Evolutionary conservation across 192 early-diverging fungal genomes (phyloP).

Genomic region (Chytriomyces sp.): DNA sequence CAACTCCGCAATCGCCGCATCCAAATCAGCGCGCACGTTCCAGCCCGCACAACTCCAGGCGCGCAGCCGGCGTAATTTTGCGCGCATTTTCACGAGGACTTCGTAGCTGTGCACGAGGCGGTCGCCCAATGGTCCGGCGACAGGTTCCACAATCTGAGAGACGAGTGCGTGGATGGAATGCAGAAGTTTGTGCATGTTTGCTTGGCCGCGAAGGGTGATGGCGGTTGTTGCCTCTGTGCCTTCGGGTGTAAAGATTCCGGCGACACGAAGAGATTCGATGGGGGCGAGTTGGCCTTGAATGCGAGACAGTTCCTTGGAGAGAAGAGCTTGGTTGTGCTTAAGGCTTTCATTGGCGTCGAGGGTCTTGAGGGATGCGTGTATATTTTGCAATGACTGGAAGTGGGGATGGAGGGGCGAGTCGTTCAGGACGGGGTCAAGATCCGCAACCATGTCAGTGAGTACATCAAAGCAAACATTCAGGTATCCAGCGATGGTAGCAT

Average conservation of each 20-base stretch:
- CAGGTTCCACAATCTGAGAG: constrained; percentile 24
- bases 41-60: constrained; percentile 12
- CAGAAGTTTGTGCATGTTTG: constrained; percentile 18
- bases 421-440: constrained; percentile 8
- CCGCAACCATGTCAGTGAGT: constrained; percentile 12
- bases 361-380: no score
- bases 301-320: not conserved
- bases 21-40: constrained; percentile 5
- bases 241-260: not conserved
- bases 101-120: constrained; percentile 22
- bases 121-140: constrained; percentile 20
- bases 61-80: constrained; percentile 16
- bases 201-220: constrained; percentile 28
- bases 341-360: no score
- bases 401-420: constrained; percentile 4
- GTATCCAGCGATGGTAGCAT: constrained; percentile 17
- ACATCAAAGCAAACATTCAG: constrained; percentile 13
- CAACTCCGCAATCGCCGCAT: not conserved
- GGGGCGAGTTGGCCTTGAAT: not conserved
- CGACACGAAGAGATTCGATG: not conserved
- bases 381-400: constrained; percentile 2
- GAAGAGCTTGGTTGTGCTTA: no score
- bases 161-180: constrained; percentile 7
- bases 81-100: constrained; percentile 9
- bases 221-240: not conserved